Percentiles rank a stretch among this genome's conserved stretches.
These are phyloP conservation scores for Soucietia sequanensis DNA, from an alignment of 805 yeast species.

Conservation along the genomic window DNA sequence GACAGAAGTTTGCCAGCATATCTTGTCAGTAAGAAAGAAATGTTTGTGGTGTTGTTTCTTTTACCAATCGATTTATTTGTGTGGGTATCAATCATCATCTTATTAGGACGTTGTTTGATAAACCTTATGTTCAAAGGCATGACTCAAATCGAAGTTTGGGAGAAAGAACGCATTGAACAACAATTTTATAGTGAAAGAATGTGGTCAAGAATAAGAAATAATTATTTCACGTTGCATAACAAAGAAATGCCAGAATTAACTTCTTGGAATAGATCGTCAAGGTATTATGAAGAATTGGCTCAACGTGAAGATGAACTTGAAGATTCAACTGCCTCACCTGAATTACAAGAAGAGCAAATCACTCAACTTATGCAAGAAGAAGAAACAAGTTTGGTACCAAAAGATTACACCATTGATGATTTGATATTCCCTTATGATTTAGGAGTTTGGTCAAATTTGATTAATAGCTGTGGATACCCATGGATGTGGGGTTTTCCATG, in stretches of 20 bases:
- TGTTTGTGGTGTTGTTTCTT: conserved; percentile 54
- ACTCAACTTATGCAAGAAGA: conserved; percentile 3
- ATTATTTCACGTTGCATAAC: conserved; percentile 41
- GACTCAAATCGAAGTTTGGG: conserved; percentile 94
- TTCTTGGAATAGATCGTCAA: conserved; percentile 41
- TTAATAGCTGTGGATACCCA: conserved; percentile 57
- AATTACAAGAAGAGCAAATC: conserved; percentile 2
- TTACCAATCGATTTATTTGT: conserved; percentile 60
- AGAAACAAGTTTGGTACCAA: conserved; percentile 23
- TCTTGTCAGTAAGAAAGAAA: conserved; percentile 49
- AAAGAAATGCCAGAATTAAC: conserved; percentile 43
- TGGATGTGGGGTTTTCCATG: conserved; percentile 72
- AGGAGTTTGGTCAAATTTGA: conserved; percentile 55
- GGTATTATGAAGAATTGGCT: conserved; percentile 13
- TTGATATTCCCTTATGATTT: conserved; percentile 83
- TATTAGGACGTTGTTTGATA: conserved; percentile 60
- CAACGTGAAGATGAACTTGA: conserved; percentile 5
- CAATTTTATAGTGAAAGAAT: conserved; percentile 57
- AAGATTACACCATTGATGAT: conserved; percentile 54
- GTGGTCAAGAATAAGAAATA: conserved; percentile 48
- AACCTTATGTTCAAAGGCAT: conserved; percentile 61
- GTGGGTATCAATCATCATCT: conserved; percentile 52
- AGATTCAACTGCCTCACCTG: conserved; percentile 4
- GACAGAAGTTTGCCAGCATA: conserved; percentile 55
- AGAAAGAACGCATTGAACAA: conserved; percentile 72